Evolutionary conservation across 768 basidiomycete species (phyloP), one percentile per base, ranked within the genome.

Genomic region (Clathrus columnatus): DNA sequence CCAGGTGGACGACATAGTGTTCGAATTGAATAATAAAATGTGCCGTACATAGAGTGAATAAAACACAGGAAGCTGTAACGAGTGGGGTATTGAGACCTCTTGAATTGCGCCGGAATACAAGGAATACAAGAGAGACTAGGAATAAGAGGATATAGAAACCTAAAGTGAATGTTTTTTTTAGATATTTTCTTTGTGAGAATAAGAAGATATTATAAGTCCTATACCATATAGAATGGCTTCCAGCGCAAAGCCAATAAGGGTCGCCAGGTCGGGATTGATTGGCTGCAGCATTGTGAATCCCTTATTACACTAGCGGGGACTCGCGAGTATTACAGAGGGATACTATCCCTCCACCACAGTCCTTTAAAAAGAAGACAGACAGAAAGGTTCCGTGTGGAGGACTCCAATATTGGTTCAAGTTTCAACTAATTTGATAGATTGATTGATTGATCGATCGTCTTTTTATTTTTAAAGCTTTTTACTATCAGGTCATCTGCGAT

Each of bases 151-250:
- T 54, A 44, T 66, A 41, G 50, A 42, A 20, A 42, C 41, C 41
- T 42, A 42, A 11, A 42, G 41, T 11, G n/a, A n/a, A n/a, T n/a
- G n/a, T n/a, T n/a, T n/a, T n/a, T n/a, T n/a, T n/a, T n/a, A n/a
- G n/a, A n/a, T n/a, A 42, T 42, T 11, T 11, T 42, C 41, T 11
- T 11, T 20, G 41, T 11, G 20, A 42, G 14, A 42, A 11, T 42
- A 20, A 42, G 41, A 20, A 42, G 20, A 32, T 2, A 47, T 32
- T 16, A 1, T 5, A 7, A 10, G 16, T 26, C 0, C 57, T 60
- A 30, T 28, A 71, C 73, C 73, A 62, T 69, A 74, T 14, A 72
- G 58, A 16, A 63, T 63, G 0, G 69, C 63, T 57, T 74, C 73
- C 58, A 65, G 70, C 2, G 54, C 67, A 48, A 73, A 73, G 23